Conservation (phyloP, 345 rosid genomes). For the Physaria fendleri region DNA sequence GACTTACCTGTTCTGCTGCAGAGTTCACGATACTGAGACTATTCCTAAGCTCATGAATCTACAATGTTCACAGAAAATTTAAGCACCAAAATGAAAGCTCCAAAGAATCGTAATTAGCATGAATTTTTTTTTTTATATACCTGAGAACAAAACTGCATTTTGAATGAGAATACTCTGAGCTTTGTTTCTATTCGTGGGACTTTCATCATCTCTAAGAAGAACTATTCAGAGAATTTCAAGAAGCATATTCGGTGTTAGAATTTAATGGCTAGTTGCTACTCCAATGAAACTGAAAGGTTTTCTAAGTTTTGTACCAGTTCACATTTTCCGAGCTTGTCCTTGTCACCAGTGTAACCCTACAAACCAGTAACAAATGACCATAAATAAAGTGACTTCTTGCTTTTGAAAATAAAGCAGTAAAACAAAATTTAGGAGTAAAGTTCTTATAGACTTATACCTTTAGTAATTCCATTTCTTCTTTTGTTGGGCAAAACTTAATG, state of each 20-base stretch:
- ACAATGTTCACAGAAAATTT: slow-evolving; percentile 10
- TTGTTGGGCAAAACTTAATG: no score
- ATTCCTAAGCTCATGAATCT: slow-evolving; percentile 78
- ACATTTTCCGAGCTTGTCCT: slow-evolving; percentile 82
- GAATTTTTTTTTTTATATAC: slow-evolving; percentile 39
- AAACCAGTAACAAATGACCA: slow-evolving; percentile 18
- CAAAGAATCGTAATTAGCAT: background rate
- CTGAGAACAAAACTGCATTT: slow-evolving; percentile 79
- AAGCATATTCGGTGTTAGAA: slow-evolving; percentile 10
- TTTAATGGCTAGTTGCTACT: slow-evolving; percentile 9
- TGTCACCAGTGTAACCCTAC: slow-evolving; percentile 82
- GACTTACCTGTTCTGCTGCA: slow-evolving; percentile 71
- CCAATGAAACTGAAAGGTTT: background rate
- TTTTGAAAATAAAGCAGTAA: background rate
- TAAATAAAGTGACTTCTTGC: background rate
- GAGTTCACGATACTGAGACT: slow-evolving; percentile 71
- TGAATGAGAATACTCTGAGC: slow-evolving; percentile 89
- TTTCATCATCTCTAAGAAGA: slow-evolving; percentile 85
- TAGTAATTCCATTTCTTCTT: slow-evolving; percentile 76
- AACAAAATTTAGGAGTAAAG: background rate
- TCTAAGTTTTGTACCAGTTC: slow-evolving; percentile 51
- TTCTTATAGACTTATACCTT: slow-evolving; percentile 61
- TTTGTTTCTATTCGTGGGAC: slow-evolving; percentile 87
- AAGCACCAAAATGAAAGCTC: slow-evolving; percentile 14
- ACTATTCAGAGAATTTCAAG: slow-evolving; percentile 42